These are phyloP conservation scores for Syzygium grande DNA, from an alignment of 345 rosid genomes.

Conservation along the genomic window DNA sequence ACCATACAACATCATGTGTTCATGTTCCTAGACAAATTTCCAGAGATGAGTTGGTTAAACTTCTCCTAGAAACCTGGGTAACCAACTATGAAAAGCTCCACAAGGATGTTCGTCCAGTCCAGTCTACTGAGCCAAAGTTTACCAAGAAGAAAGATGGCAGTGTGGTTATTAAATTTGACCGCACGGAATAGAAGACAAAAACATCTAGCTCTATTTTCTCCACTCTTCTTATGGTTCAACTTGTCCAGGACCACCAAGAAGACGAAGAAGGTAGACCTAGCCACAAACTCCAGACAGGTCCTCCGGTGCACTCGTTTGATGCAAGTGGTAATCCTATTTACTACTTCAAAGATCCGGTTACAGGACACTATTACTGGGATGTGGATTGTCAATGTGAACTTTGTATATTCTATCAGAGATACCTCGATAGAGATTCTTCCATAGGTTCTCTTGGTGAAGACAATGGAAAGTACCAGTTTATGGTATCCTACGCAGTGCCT, in stretches of 20 bases:
- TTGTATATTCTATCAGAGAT: not conserved
- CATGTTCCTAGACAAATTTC: not conserved
- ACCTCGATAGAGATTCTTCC: not conserved
- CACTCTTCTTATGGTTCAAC: too few relatives aligned
- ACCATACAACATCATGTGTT: not conserved
- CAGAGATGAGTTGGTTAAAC: not conserved
- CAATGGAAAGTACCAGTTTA: too few relatives aligned
- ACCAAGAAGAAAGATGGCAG: not conserved
- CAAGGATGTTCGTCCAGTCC: not conserved
- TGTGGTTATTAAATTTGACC: too few relatives aligned
- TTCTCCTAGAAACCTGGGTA: not conserved
- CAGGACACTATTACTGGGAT: not conserved
- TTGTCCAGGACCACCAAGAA: too few relatives aligned
- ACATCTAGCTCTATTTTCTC: too few relatives aligned
- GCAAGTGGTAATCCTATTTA: not conserved
- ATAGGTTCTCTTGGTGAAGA: too few relatives aligned
- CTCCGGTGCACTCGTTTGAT: not conserved
- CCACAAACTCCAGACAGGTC: not conserved
- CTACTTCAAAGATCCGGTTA: not conserved
- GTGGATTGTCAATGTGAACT: not conserved
- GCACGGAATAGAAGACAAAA: too few relatives aligned
- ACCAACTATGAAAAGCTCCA: not conserved
- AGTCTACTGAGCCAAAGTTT: not conserved
- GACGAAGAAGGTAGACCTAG: not conserved
- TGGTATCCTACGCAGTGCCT: not conserved